Base-by-base conservation (phyloP, 768 basidiomycete species). In the Cystobasidium ongulense region DNA sequence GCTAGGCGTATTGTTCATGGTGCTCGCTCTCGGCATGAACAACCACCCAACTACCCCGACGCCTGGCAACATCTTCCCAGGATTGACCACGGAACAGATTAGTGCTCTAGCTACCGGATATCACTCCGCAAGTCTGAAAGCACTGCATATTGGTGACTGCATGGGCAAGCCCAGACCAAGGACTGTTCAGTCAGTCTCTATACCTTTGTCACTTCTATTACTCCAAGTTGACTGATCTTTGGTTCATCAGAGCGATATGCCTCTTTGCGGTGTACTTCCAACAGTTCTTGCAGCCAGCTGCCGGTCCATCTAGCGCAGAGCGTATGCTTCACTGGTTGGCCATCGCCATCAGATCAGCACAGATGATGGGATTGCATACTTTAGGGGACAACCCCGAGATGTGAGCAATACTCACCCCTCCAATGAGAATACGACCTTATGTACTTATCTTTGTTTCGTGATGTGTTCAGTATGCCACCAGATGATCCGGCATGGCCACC, bases 271-370 rank as follows among this genome's bases (percentile, higher is more conserved):
- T 59, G 5, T 59, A 59, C 21, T 59, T 59, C 27, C 57, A 59
- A 21, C 57, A 59, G 21, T 59, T 59, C 57, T 31, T 59, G 33
- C 57, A 59, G 27, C 57, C 57, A 11, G 57, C 57, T 13, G 57
- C 57, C 4, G 57, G 57, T 5, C 57, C 57, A 5, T 59, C 57
- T 13, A 59, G 57, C 33, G 57, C 57, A 29, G 57, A 59, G 29
- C 57, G 57, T 59, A 59, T 59, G 57, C 57, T 59, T 27, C 57
- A 59, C 33, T 59, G 57, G 57, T 27, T 59, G 15, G 57, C 57
- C 15, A 59, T 59, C 11, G 57, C 57, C 25, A 59, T 59, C 33
- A 17, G 57, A 59, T 59, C 57, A 27, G 57, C 57, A 13, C 57
- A 59, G 33, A 59, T 59, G 57, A 59, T 59, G 57, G 57, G 57